These are phyloP conservation scores for Crataegus laevigata DNA, from an alignment of 306 rosid genomes.

Conservation along the genomic window DNA sequence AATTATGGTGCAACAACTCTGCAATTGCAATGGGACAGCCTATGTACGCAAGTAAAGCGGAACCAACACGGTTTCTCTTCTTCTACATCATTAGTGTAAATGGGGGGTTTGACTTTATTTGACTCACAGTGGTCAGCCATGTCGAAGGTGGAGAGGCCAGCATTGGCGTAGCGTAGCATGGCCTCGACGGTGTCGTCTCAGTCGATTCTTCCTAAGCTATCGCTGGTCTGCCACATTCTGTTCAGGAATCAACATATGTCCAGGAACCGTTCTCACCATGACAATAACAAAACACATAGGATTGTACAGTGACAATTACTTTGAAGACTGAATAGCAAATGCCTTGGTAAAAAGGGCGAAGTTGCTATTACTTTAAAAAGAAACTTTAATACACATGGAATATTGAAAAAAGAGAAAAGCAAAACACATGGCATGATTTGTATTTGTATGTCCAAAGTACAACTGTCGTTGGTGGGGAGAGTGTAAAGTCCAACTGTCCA, in stretches of 20 bases:
- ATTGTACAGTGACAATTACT: no score
- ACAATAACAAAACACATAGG: no score
- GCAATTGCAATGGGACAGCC: slow-evolving; percentile 36
- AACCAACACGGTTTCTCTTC: background rate
- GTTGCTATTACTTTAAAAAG: no score
- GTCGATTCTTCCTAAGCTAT: slow-evolving; percentile 84
- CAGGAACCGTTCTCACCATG: slow-evolving; percentile 46
- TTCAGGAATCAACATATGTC: slow-evolving; percentile 68
- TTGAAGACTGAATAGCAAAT: no score
- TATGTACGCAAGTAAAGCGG: background rate
- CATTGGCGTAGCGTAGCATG: slow-evolving; percentile 81
- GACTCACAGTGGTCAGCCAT: slow-evolving; percentile 86
- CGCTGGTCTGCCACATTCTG: slow-evolving; percentile 92
- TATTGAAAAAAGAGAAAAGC: no score
- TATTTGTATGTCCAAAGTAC: background rate
- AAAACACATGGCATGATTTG: background rate
- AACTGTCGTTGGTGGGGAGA: background rate
- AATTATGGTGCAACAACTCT: slow-evolving; percentile 26
- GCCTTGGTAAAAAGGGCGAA: no score
- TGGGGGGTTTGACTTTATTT: background rate
- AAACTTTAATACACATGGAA: no score
- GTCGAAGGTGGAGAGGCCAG: slow-evolving; percentile 83
- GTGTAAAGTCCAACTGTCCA: background rate
- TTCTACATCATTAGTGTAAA: background rate
- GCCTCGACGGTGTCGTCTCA: slow-evolving; percentile 75